Evolutionary conservation across 2,329 filamentous ascomycete genomes (phyloP), one percentile per base, ranked within the genome.

Genomic region (Pyricularia grisea): DNA sequence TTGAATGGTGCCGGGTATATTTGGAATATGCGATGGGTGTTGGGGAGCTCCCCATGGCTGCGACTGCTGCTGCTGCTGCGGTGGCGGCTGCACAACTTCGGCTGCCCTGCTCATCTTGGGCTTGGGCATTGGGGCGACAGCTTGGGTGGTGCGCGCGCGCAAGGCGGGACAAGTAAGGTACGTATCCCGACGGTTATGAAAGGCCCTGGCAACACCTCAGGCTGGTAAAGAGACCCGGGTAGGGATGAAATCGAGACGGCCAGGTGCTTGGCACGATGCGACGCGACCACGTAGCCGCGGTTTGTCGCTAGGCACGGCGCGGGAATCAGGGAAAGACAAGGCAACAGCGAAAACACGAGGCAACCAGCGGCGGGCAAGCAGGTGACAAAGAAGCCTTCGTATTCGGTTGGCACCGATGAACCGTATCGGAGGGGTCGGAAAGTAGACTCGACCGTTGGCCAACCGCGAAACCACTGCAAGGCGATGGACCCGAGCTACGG

Each of bases 21-120:
- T 71, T 69, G 76, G 71, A 73, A 76, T 75, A 69, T 74, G 70
- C 67, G 74, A 61, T 71, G 73, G 70, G 69, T 73, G 73, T 69
- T 75, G 74, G 60, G 71, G 71, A 58, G 70, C 27, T 23, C 60
- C 68, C 70, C 69, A 71, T 70, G 72, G 71, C 30, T 28, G 66
- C 28, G 36, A 58, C 66, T 60, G 66, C 50, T 60, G 66, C 66
- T 67, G 66, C 27, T 68, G 66, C 72, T 73, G 73, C 42, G 42
- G 42, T 55, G 17, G 42, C 42, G 42, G 42, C 68, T 69, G 71
- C 71, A 69, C 69, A 67, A 73, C 65, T 68, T 72, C 72, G 70
- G 69, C 64, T 55, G 71, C 69, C 70, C 72, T 27, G 65, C 73
- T 72, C 68, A 73, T 72, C 72, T 73, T 72, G 42, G 42, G 42